Evolutionary conservation across 164 flowering plant genomes (phyloP), one percentile per base, ranked within the genome.

Genomic region (Warburgia ugandensis): DNA sequence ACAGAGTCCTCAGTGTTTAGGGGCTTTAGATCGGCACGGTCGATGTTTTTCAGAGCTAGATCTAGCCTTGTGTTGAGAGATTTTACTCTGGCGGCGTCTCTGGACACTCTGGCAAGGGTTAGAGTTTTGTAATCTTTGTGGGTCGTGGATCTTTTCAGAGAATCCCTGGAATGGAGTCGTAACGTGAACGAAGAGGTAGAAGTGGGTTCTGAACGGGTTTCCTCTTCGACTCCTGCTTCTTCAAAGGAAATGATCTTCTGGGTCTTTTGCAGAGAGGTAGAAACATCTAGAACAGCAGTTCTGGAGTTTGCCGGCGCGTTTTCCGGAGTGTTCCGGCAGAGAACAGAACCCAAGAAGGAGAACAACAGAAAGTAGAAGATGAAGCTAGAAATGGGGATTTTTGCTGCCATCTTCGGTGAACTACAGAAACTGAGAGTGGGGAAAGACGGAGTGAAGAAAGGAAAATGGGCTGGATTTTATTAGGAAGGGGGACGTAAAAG

Each of bases 21-120:
- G 5, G 86, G 81, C 10, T 67, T 37, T 27, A 80, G 81, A 61
- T 80, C 83, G 22, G 81, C 65, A 39, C 19, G 56, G 0, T 55
- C 9, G 25, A 77, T 50, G 45, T 75, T 71, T 4, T 51, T 39
- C 12, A 74, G n/a, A 11, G 80, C 80, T 29, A 87, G 83, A 70
- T 75, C 75, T 27, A 85, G 14, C 22, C 76, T 70, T 10, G 75
- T 50, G 25, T 57, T 61, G 39, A 88, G 60, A 5, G 91, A 68
- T 29, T 43, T 69, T 53, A 76, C 94, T 39, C 94, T 75, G 49
- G 73, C 78, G 5, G 74, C 62, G 78, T 86, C 91, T n/a, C 88
- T 84, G 23, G 44, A 58, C 48, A 83, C 81, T 28, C 86, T 69
- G 23, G 79, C 56, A 12, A 69, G 42, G 7, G 70, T 62, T 10